phyloP scores from a whole-genome alignment of 2,329 filamentous ascomycete species.

The Tolypocladium nubicola region DNA sequence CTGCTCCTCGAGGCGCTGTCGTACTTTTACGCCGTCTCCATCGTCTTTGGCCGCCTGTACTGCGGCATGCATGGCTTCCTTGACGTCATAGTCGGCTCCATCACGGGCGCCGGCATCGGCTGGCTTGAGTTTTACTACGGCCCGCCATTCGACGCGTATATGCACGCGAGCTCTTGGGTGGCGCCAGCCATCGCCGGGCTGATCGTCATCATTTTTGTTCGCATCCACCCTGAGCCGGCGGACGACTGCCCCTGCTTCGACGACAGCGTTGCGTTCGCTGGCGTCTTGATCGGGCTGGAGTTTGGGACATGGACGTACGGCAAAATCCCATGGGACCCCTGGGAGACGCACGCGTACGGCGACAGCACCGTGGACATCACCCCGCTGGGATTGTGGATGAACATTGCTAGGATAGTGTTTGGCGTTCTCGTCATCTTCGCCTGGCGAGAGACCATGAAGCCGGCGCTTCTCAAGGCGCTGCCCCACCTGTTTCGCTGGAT shows the following conservation, averaged over 20 bases:
- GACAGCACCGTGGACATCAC: conserved; percentile 54
- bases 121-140: conserved; percentile 50
- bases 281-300: conserved; percentile 77
- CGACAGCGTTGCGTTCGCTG: conserved; percentile 87
- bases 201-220: conserved; percentile 63
- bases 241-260: conserved; percentile 97
- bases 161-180: conserved; percentile 54
- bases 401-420: conserved; percentile 58
- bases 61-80: conserved; percentile 98
- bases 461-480: conserved; percentile 62
- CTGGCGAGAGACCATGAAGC: conserved; percentile 88
- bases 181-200: conserved; percentile 54
- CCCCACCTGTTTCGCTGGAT: conserved; percentile 83
- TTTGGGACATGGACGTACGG: conserved; percentile 76
- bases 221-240: conserved; percentile 88
- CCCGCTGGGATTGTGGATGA: conserved; percentile 54
- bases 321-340: conserved; percentile 35
- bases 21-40: conserved; percentile 81
- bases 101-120: conserved; percentile 59
- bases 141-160: conserved; percentile 56
- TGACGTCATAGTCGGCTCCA: conserved; percentile 73
- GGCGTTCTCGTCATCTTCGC: conserved; percentile 78
- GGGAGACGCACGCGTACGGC: conserved; percentile 31
- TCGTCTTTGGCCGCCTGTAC: conserved; percentile 84
- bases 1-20: conserved; percentile 55